Base-by-base conservation (phyloP, 1,139 yeast species). In the Dujonia santamariae region DNA sequence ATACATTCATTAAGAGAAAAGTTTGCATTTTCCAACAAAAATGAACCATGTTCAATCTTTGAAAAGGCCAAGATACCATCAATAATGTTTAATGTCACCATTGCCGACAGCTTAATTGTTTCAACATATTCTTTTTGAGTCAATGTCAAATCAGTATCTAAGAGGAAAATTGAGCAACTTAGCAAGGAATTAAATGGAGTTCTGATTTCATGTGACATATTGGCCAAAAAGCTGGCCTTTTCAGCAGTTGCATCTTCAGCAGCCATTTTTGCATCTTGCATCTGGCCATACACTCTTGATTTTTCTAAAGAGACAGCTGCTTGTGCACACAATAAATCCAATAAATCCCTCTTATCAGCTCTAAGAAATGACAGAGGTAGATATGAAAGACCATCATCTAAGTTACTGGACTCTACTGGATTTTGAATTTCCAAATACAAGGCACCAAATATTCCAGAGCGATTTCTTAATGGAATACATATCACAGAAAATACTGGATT, bases 161-260 rank as follows among this genome's bases (percentile, higher is more conserved):
- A 51, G 34, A 75, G 56, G 46, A 75, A 75, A 4, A 74, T 65
- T 2, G 80, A 72, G 50, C 80, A 75, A 4, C 78, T 72, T 37
- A 75, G 55, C 32, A 76, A 54, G 1, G 80, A 75, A 49, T 75
- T 75, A 53, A 75, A 75, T 0, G 80, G 81, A 1, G 81, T 75
- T 40, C 81, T 54, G 33, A 75, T 75, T 47, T 75, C 81, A 48
- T 75, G 79, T 1, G 78, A 72, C 80, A 75, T 75, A 41, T 75
- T 75, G n/a, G 80, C 79, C 36, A 75, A 49, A 43, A 75, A 75
- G 35, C 76, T 68, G 2, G 80, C 78, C 54, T 73, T 75, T 43
- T 74, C 80, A 4, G 73, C 75, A 0, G 79, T 75, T 1, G 81
- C 80, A 36, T 72, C 79, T 44, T 75, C 80, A 1, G 81, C 81